These are phyloP conservation scores for Ramaria rubella DNA, from an alignment of 768 basidiomycete genomes.

Conservation along the genomic window DNA sequence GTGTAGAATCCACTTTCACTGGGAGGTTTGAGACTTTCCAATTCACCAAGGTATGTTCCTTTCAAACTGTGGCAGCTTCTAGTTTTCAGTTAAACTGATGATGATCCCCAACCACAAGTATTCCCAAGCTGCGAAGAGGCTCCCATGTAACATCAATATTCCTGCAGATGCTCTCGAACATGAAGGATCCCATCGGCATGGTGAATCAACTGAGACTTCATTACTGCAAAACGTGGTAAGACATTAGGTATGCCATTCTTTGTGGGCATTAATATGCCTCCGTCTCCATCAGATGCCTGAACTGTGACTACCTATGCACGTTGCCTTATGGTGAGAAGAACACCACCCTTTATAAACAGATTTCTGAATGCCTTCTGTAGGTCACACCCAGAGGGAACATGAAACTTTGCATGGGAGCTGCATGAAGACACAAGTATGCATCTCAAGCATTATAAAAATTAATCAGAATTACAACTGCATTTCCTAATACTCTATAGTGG, in stretches of 20 bases:
- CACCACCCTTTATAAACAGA: not conserved
- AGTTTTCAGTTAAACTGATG: not conserved
- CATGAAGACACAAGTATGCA: not conserved
- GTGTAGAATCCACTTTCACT: slow-evolving; percentile 55
- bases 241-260: not conserved
- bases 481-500: slow-evolving; percentile 56
- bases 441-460: not conserved
- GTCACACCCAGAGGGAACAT: slow-evolving; percentile 53
- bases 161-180: slow-evolving; percentile 39
- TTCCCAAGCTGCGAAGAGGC: slow-evolving; percentile 47
- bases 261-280: not conserved
- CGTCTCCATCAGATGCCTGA: slow-evolving; percentile 35
- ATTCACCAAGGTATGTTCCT: slow-evolving; percentile 48
- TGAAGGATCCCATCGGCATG: slow-evolving; percentile 43
- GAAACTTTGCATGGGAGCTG: slow-evolving; percentile 49
- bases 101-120: slow-evolving; percentile 30
- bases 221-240: slow-evolving; percentile 46
- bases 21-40: slow-evolving; percentile 56
- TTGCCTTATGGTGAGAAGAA: slow-evolving; percentile 40
- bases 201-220: slow-evolving; percentile 41
- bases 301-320: slow-evolving; percentile 54
- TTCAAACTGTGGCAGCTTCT: not conserved
- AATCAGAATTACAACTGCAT: slow-evolving; percentile 15
- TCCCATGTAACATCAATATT: slow-evolving; percentile 43
- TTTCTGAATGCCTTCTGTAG: slow-evolving; percentile 24